Evolutionary conservation across 2,329 filamentous ascomycete genomes (phyloP), one percentile per base, ranked within the genome.

Genomic region (Lachnellula arida): DNA sequence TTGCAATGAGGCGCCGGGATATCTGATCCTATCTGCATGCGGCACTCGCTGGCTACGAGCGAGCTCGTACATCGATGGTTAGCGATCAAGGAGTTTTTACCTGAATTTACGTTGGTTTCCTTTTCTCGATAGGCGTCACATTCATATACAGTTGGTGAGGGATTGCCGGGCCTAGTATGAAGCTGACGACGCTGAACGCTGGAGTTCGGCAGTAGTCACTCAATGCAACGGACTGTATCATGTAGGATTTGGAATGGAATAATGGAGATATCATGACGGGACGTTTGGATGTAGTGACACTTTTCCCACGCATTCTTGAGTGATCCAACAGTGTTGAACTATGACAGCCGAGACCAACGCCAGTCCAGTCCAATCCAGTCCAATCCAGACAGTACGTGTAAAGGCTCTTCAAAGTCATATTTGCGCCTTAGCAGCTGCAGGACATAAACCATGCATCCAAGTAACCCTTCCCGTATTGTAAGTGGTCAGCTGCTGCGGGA

Each of bases 11-110:
- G 55, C 46, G 56, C 67, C 63, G 65, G 63, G 60, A 64, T 65
- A 44, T 60, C 61, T 65, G 63, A 66, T 69, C 66, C 66, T 68
- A 66, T 69, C 65, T 70, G 68, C 66, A 67, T 66, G 67, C 64
- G 63, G 65, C 64, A 69, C 68, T 71, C 69, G 69, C 68, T 65
- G 69, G 67, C 63, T 65, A 68, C 67, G 69, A 71, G 68, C 65
- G 69, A 65, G 53, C 65, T 61, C 62, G 65, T 65, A 67, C 65
- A 65, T 65, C 64, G 63, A 67, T 61, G 65, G 64, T 68, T 67
- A 70, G 63, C 63, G 67, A 66, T 65, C 25, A 61, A 63, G 68
- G 69, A 69, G 68, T 73, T 72, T 60, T 60, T 65, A 66, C 64
- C 69, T 67, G 67, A 64, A 67, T 68, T 71, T 63, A 63, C 58